Evolutionary conservation across 176 grass and related monocot genomes (phyloP), one percentile per base, ranked within the genome.

Genomic region (Themeda triandra): DNA sequence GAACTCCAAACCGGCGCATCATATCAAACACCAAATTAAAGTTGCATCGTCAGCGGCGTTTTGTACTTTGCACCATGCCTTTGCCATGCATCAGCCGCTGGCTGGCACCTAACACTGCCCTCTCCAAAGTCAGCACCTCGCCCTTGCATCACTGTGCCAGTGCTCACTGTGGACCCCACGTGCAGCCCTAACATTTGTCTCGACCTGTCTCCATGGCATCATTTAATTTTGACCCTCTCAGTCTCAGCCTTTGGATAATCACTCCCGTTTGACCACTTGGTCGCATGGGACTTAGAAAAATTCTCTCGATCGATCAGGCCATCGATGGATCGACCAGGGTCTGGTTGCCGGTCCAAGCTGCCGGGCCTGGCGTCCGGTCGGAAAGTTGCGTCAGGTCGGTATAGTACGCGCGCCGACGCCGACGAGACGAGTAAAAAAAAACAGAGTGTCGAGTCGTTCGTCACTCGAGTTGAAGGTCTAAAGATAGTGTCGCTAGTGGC

Each of bases 321-420:
- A 66, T 60, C 17, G 3, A 25, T 63, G 24, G 24, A 28, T 69
- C 27, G 45, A 58, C 79, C 60, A 51, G 15, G 62, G 75, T 80
- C 68, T 80, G 78, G 19, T 54, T 80, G 78, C 78, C 54, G 75
- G 81, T 90, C 86, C 73, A 90, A 85, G 79, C 32, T 66, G 77
- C 56, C 56, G 83, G 79, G 65, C 1, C 68, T 60, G 63, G 36
- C 24, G 10, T 67, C 53, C 21, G 35, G 82, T 72, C 76, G 33
- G 81, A 80, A 82, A 79, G 62, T 60, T 71, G 58, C 79, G 74
- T 75, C 80, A 82, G 70, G 73, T 78, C 37, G 48, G 80, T 84
- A 5, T 84, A 6, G 40, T 72, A 86, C 28, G 62, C 41, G 62
- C 83, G n/a, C 32, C 36, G 56, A 73, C 41, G 70, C 41, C 56